A percentile compares a stretch with the other conserved stretches of the same genome.
Conservation (phyloP, 208 protist species). For the Blastocrithidia nonstop region DNA sequence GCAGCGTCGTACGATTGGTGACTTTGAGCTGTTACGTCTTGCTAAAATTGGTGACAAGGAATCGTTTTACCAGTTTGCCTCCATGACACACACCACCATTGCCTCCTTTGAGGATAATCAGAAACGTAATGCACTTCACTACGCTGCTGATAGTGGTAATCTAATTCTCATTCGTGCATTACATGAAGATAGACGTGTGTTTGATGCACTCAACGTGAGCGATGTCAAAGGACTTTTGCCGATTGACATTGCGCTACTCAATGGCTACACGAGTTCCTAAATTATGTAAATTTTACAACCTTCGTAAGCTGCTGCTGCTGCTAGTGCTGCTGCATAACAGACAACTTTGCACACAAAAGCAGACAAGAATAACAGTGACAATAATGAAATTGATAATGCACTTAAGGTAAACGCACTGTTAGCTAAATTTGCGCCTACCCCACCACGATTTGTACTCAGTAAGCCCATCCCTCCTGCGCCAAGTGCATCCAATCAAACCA, state of each 20-base stretch:
- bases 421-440: slow-evolving; percentile 23
- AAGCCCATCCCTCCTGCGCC: slow-evolving; percentile 26
- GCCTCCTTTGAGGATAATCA: slow-evolving; percentile 52
- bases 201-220: slow-evolving; percentile 29
- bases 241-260: slow-evolving; percentile 61
- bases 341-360: not conserved
- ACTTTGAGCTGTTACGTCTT: slow-evolving; percentile 73
- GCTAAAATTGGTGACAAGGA: slow-evolving; percentile 65
- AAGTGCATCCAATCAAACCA: not conserved
- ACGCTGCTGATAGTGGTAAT: slow-evolving; percentile 58
- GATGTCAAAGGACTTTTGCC: slow-evolving; percentile 61
- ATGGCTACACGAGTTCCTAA: slow-evolving; percentile 12
- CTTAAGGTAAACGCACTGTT: slow-evolving; percentile 29
- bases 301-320: slow-evolving; percentile 12
- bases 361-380: not conserved
- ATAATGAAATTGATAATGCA: not conserved
- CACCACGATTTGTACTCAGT: slow-evolving; percentile 57
- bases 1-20: slow-evolving; percentile 22
- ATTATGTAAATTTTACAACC: no score
- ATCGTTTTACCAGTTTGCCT: slow-evolving; percentile 39
- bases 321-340: slow-evolving; percentile 2
- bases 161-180: slow-evolving; percentile 28
- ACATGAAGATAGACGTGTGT: slow-evolving; percentile 15
- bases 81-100: slow-evolving; percentile 12
- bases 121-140: slow-evolving; percentile 63